Evolutionary conservation across 192 early-diverging fungal species (phyloP), one percentile per base, ranked within the genome.

Genomic region (Coemansia sp.): DNA sequence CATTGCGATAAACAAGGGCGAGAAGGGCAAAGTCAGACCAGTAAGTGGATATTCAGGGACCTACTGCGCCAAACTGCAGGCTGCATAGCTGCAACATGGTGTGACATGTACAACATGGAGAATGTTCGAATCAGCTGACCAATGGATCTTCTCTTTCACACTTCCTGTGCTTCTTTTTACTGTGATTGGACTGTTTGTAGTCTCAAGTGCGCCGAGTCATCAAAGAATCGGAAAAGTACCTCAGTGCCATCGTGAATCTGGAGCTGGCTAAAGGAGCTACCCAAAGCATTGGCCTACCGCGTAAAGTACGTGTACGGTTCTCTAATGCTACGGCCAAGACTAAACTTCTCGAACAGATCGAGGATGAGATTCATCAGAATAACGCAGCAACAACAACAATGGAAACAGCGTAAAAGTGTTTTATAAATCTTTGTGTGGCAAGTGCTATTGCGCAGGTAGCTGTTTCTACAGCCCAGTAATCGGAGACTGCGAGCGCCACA

Each of bases 181-280:
- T n/a, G 27, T 18, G 26, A 32, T 56, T 56, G 54, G 19, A 12
- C 27, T 27, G 24, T 44, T 14, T 75, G 54, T 80, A 80, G 78
- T 62, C 54, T 47, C 55, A 74, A 27, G 62, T 80, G 24, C 78
- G 68, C 55, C 67, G 58, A 52, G 55, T 74, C 32, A 67, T 80
- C 62, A n/a, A 44, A 23, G 78, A 80, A 26, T 67, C 78, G 54
- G 47, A 71, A n/a, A 66, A 67, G 34, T 74, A 80, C 54, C 71
- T 80, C 21, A 68, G 62, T 55, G 62, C 56, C 16, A 56, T 80
- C 16, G 65, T 80, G 18, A 80, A 80, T 65, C 65, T 62, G 34
- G 72, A 74, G 65, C 71, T 80, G 27, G 60, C 27, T 27, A 59
- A 58, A 41, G 71, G 68, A 18, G 55, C 49, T 6, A 28, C 34